These are phyloP conservation scores for Thielaviopsis ethacetica DNA, from an alignment of 2,329 filamentous ascomycete species.

Conservation along the genomic window DNA sequence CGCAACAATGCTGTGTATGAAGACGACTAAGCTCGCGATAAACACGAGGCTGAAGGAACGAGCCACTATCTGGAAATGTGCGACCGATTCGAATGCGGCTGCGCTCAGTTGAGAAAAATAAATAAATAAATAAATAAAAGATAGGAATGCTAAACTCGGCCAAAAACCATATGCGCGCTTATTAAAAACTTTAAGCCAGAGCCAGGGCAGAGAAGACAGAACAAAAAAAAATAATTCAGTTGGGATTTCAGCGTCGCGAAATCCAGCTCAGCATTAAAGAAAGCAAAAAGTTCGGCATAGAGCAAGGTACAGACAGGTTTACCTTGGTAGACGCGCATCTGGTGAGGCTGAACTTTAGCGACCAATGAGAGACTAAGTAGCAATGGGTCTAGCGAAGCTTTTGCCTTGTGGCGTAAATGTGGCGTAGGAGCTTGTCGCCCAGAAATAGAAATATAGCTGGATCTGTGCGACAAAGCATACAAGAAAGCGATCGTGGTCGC, in stretches of 20 bases:
- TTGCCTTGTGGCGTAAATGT: not conserved
- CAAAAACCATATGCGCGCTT: conserved; percentile 1
- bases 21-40: no score
- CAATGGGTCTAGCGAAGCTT: not conserved
- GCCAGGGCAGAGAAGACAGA: not conserved
- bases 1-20: not conserved
- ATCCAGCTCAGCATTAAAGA: no score
- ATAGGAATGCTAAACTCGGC: not conserved
- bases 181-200: not conserved
- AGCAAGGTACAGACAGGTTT: not conserved
- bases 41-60: no score
- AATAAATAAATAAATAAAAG: conserved; percentile 1
- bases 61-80: not conserved
- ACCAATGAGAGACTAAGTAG: not conserved
- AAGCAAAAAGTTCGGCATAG: not conserved
- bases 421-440: no score
- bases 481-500: no score
- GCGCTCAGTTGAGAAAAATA: conserved; percentile 1
- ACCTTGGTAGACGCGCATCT: conserved; percentile 1
- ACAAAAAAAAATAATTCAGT: no score
- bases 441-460: no score
- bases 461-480: not conserved
- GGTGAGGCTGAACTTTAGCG: not conserved
- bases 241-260: no score
- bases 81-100: conserved; percentile 2